Evolutionary conservation across 371 early-diverging fungal genomes (phyloP).

Genomic region (Zychaea mexicana): DNA sequence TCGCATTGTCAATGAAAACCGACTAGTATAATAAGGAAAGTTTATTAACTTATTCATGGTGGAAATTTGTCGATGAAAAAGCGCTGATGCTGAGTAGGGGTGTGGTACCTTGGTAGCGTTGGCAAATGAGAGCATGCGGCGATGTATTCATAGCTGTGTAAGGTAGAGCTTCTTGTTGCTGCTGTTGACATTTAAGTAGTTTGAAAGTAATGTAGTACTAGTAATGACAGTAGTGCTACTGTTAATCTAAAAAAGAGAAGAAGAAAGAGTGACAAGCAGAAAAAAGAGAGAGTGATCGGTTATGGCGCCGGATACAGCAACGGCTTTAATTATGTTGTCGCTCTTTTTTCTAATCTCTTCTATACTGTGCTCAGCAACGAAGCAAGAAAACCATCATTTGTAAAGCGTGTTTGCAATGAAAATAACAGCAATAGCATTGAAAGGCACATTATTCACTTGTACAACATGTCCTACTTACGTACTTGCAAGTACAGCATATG

Average conservation of each 20-base stretch:
- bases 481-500: too few species aligned
- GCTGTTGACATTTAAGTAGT: not conserved
- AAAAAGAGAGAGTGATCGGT: not conserved
- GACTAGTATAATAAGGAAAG: not conserved
- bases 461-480: too few species aligned
- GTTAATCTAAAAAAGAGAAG: not conserved
- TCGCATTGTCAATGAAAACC: constrained; percentile 14
- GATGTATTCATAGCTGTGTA: constrained; percentile 16
- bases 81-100: too few species aligned
- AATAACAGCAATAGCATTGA: too few species aligned
- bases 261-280: not conserved
- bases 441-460: too few species aligned
- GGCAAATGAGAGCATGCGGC: constrained; percentile 15
- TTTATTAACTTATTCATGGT: not conserved
- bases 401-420: too few species aligned
- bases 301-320: not conserved
- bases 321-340: not conserved
- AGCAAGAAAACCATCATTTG: too few species aligned
- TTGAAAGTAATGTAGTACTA: not conserved
- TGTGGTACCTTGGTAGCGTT: constrained; percentile 10
- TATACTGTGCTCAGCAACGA: too few species aligned
- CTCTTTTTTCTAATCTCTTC: not conserved
- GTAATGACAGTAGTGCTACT: not conserved
- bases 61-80: not conserved
- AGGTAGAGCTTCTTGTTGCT: not conserved